Evolutionary conservation across 2,329 filamentous ascomycete genomes (phyloP).

Genomic region (Fusarium subglutinans): DNA sequence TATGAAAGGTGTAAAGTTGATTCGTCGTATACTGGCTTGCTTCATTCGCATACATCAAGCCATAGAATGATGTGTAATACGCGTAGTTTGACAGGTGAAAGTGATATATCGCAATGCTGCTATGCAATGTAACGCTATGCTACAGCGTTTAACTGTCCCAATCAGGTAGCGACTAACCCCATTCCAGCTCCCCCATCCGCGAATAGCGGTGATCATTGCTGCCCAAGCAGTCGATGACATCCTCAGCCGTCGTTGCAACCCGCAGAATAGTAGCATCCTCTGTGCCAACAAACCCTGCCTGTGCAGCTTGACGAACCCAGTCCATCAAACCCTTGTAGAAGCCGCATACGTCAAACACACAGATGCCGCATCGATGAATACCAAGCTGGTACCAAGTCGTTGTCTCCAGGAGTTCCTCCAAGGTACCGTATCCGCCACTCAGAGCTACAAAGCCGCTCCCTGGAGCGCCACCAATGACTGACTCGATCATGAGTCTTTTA

Average conservation of each 20-base stretch:
- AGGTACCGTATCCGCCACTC: neutral
- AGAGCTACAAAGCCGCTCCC: neutral
- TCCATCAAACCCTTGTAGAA: neutral
- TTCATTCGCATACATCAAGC: neutral
- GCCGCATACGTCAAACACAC: neutral
- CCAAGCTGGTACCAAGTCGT: neutral
- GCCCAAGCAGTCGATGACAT: neutral
- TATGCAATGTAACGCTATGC: neutral
- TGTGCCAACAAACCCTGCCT: neutral
- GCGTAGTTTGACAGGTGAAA: neutral
- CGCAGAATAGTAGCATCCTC: neutral
- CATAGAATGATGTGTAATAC: neutral
- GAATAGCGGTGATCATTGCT: neutral
- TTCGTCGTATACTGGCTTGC: accelerated
- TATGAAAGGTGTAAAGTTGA: neutral
- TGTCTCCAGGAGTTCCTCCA: neutral
- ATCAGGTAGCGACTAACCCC: neutral
- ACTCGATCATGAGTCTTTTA: neutral
- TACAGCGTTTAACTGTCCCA: too few species aligned
- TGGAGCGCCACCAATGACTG: neutral
- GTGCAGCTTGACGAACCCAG: neutral
- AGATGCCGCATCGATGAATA: neutral
- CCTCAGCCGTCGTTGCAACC: neutral
- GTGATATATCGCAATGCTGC: neutral
- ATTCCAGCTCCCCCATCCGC: neutral